Base-by-base conservation (phyloP, 345 rosid genomes). In the Toxicodendron radicans region DNA sequence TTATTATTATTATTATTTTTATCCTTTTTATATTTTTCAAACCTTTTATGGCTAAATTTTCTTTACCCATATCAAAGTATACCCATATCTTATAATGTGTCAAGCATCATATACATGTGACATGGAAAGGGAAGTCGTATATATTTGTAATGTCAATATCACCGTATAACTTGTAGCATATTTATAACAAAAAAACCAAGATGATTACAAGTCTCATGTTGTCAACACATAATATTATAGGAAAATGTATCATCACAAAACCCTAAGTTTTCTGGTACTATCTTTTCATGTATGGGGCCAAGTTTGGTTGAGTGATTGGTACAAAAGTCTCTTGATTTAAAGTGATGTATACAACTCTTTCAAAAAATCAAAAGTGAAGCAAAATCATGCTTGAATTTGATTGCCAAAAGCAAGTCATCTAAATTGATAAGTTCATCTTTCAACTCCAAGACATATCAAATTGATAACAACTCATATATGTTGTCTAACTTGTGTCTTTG, bases 371-470 rank as follows among this genome's bases (percentile, higher is more conserved):
- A 66, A 49, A 66, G 56, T 24, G 4, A 32, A 4, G 20, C 57
- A 66, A 13, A 48, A 72, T 77, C 68, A 51, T 72, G 72, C 54
- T 66, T 77, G 48, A 62, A 59, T 65, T 77, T 65, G 68, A 59
- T 65, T 57, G 73, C 45, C 67, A 72, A 76, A 70, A 71, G 41
- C 57, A 54, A 61, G 57, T 49, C 58, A 48, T 12, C 57, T 30
- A 38, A 30, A 27, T 7, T 14, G 18, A 46, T 45, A 13, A 10
- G 43, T 27, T 51, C 70, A 23, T 14, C 61, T 23, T 23, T 27
- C 23, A 38, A n/a, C 5, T 46, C 11, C 69, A 2, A 18, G 48
- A 62, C 24, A 62, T 16, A 6, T 51, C 54, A 62, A 35, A 16
- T 35, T 62, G 57, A 61, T 5, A 72, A 54, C 58, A 18, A 43